Evolutionary conservation across 2,329 filamentous ascomycete species (phyloP), one percentile per base, ranked within the genome.

Genomic region (Arthroderma uncinatum): DNA sequence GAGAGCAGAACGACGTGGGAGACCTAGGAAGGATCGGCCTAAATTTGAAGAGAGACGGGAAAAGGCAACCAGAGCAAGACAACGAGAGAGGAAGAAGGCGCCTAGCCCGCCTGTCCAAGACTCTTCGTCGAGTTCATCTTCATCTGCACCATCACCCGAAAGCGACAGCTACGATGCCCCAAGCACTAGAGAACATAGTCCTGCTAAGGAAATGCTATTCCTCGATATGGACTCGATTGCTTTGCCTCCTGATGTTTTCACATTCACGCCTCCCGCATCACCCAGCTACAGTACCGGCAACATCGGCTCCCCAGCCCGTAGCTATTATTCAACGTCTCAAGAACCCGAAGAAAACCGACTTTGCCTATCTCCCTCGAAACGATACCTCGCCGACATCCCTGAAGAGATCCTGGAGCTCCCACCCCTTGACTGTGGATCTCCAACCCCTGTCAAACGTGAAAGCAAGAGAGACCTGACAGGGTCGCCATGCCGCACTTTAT

Each of bases 1-100:
- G 67, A 84, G 84, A 69, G 79, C 80, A 34, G 79, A 79, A 37
- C 86, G 86, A 72, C 82, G 85, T 59, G 83, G 83, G 53, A 75
- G 82, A 44, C 82, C 82, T 19, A 81, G 80, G 73, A 85, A 85
- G 71, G 74, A 78, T 58, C 73, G 81, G 30, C 82, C 81, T 7
- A 80, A 82, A 57, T 74, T 80, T 68, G 81, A 82, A 39, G 74
- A 80, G 44, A 74, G 81, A 56, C 70, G 78, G 23, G 75, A 79
- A 12, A 85, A 85, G 64, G 78, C 81, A 36, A 74, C 69, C 55
- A 75, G 75, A 63, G 79, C 80, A 42, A 75, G 81, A 42, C 65
- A 74, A 62, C 72, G 66, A 40, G 67, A 68, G 7, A 66, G 68
- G 16, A 68, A 70, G 34, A 73, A 69, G 57, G 59, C 64, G 7